Conservation (phyloP, 2,329 filamentous ascomycete genomes). For the Ascocoryne sarcoides region DNA sequence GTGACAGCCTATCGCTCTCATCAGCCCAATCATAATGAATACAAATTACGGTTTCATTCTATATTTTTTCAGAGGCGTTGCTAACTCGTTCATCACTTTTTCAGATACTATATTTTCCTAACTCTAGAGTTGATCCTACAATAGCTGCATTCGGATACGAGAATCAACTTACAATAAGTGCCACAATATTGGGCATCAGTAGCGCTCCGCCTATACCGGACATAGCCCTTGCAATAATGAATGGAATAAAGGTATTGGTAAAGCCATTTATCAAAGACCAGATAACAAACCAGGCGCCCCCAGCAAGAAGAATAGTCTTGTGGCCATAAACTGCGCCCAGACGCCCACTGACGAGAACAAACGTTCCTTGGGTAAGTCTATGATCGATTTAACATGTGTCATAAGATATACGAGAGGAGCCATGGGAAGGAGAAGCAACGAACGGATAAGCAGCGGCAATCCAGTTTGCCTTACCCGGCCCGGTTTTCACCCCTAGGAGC, state of each 20-base stretch:
- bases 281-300: constrained; percentile 33
- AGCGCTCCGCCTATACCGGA: constrained; percentile 41
- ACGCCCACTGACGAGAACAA: constrained; percentile 34
- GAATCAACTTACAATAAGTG: constrained; percentile 38
- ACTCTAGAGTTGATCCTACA: no score
- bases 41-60: no score
- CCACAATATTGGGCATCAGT: constrained; percentile 43
- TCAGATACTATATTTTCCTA: no score
- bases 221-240: constrained; percentile 37
- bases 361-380: constrained; percentile 8
- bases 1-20: no score
- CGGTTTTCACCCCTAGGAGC: not conserved
- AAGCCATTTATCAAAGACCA: constrained; percentile 39
- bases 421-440: no score
- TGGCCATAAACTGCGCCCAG: constrained; percentile 44
- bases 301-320: constrained; percentile 36
- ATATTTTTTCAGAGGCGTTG: no score
- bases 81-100: no score
- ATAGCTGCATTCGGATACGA: no score
- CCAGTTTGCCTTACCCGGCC: not conserved
- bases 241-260: constrained; percentile 32
- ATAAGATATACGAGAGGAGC: no score
- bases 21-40: no score
- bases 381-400: no score
- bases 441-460: not conserved